Percentiles rank a stretch among this genome's conserved stretches.
Conservation (phyloP, 2,329 filamentous ascomycete species). For the Cercospora beticola region DNA sequence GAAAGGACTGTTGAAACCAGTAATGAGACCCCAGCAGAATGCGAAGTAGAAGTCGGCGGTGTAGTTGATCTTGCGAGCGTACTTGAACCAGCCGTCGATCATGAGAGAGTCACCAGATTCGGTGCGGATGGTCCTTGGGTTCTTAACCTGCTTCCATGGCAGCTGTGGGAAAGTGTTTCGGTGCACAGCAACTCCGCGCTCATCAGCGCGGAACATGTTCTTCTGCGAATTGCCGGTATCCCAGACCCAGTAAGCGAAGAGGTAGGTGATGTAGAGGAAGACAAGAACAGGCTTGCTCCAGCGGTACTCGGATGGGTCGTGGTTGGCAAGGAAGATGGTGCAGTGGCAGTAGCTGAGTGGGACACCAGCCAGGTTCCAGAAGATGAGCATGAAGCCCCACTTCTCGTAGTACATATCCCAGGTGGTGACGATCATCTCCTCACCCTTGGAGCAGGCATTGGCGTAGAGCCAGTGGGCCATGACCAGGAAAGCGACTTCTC, state of each 20-base stretch:
- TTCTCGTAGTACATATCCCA: constrained; percentile 99
- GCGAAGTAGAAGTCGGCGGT: constrained; percentile 78
- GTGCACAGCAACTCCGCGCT: constrained; percentile 67
- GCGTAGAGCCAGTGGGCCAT: constrained; percentile 91
- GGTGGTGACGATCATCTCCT: constrained; percentile 84
- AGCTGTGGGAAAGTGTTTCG: constrained; percentile 85
- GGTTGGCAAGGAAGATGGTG: constrained; percentile 84
- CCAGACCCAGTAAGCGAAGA: constrained; percentile 88
- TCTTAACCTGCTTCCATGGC: constrained; percentile 80
- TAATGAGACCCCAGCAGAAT: constrained; percentile 75
- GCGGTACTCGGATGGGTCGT: constrained; percentile 72
- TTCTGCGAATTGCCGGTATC: constrained; percentile 91
- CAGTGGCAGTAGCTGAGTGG: constrained; percentile 92
- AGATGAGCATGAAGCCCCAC: constrained; percentile 96
- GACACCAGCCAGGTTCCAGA: constrained; percentile 93
- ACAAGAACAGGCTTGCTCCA: constrained; percentile 70
- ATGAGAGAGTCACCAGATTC: constrained; percentile 73
- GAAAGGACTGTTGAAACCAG: constrained; percentile 76
- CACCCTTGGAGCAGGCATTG: constrained; percentile 87
- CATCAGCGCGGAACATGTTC: constrained; percentile 82
- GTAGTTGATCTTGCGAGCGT: constrained; percentile 59
- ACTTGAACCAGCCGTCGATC: constrained; percentile 78
- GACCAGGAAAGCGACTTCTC: constrained; percentile 79
- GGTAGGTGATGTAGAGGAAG: constrained; percentile 67
- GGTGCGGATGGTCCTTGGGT: constrained; percentile 75